Base-by-base conservation (phyloP, 371 early-diverging fungal genomes). In the Actinomortierella ambigua region DNA sequence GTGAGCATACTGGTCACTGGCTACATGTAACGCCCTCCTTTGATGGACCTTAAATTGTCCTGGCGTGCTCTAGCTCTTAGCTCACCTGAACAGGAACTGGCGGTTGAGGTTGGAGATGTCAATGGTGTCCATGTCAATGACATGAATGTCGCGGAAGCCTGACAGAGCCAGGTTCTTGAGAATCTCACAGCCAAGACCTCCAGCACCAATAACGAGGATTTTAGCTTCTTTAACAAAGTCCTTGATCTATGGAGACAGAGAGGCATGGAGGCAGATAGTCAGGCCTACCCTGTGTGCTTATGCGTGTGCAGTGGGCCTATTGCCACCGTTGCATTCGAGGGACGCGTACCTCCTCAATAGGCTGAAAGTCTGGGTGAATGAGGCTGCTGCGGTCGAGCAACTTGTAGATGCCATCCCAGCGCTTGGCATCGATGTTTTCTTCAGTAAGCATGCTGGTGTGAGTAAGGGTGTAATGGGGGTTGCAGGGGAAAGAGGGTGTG, bases 101-200 rank as follows among this genome's bases (percentile, higher is more conserved):
- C 94, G 85, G 76, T 90, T 90, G 55, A 93, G 77, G 78, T 93
- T 93, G 54, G 83, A 84, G 42, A 90, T 64, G 59, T 90, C 90
- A 49, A 93, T 88, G 27, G 87, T 89, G 75, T 93, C 94, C 86
- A 89, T 87, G 75, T 93, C 93, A 57, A 91, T 85, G 59, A 92
- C 82, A 59, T 87, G 84, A 53, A 90, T 83, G 57, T 86, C 77
- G 28, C 75, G 66, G 59, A 90, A 89, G 34, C 88, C 88, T 7
- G 85, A 79, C 61, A 87, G 60, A n/a, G 83, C 84, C 46, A 90
- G 62, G 63, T 89, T 79, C 76, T 89, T 88, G 57, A 90, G 83
- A 47, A 90, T 83, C 67, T 90, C 89, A 61, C 83, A 87, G 41
- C 87, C 87, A 39, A 85, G 71, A 29, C 84, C 87, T 22, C 87